Conservation (phyloP, 2,329 filamentous ascomycete species). For the Ceratocystis lukuohia region DNA sequence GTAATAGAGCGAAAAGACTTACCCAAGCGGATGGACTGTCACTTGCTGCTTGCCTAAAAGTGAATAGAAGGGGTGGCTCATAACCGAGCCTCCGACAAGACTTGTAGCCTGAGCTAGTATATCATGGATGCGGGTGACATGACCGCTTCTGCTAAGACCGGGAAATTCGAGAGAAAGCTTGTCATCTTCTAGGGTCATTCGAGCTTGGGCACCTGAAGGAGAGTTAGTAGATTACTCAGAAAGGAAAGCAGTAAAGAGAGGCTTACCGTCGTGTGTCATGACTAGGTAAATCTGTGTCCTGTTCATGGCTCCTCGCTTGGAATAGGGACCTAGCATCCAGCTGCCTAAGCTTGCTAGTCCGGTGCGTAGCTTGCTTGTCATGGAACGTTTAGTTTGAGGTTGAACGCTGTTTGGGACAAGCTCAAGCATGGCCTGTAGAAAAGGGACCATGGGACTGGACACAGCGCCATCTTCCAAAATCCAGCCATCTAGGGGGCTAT, state of each 20-base stretch:
- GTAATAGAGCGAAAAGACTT: constrained; percentile 22
- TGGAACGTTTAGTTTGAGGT: constrained; percentile 27
- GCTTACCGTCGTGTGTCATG: constrained; percentile 50
- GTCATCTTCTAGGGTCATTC: constrained; percentile 44
- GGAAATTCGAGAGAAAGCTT: constrained; percentile 46
- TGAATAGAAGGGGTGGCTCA: constrained; percentile 45
- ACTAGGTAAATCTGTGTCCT: constrained; percentile 51
- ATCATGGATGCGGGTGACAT: constrained; percentile 39
- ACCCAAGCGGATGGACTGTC: constrained; percentile 54
- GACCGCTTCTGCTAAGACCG: constrained; percentile 42
- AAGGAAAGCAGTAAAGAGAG: not conserved
- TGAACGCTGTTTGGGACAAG: constrained; percentile 35
- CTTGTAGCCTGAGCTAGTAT: constrained; percentile 41
- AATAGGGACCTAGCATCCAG: constrained; percentile 46
- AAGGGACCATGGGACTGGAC: constrained; percentile 40
- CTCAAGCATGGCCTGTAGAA: constrained; percentile 46
- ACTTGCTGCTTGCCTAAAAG: constrained; percentile 43
- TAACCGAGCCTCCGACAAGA: constrained; percentile 45
- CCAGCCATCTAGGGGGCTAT: constrained; percentile 46
- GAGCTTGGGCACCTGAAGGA: constrained; percentile 40
- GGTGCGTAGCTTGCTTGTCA: constrained; percentile 33
- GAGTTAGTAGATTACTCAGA: not conserved
- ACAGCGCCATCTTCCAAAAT: constrained; percentile 52
- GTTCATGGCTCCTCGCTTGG: constrained; percentile 40
- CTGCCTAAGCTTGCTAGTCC: constrained; percentile 38